Base-by-base conservation (phyloP, 1,139 yeast genomes). In the Sugiyamaella pinicola region DNA sequence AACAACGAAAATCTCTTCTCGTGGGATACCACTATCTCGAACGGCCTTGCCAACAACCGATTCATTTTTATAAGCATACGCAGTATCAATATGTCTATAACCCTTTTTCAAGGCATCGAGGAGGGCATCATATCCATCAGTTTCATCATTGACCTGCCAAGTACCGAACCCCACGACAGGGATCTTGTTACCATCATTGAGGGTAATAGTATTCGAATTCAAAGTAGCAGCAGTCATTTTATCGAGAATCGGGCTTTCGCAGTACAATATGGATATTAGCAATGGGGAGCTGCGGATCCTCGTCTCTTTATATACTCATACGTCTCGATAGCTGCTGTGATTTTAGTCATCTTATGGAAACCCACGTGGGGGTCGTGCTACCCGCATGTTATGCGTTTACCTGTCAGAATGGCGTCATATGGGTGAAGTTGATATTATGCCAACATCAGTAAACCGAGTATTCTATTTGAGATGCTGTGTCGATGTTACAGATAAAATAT, bases 51-150 rank as follows among this genome's bases (percentile, higher is more conserved):
- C 83, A 13, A 84, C 75, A 63, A 83, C 89, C 4, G 75, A 78
- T 62, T 83, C 84, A 13, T 87, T 85, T 52, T 80, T 77, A 68
- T 85, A 85, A 42, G 74, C 69, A 62, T 82, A 84, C 9, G 89
- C 89, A 26, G 82, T 78, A 64, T 84, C 89, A 49, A 84, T 70
- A 63, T 83, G 86, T 51, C 80, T 73, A 54, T 73, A 75, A 1
- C 68, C 68, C 29, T 55, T 58, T 83, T 86, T 44, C 58, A 87
- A 70, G 0, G 95, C 95, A 61, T 57, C 6, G 67, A 52, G 15
- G 4, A 47, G 37, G 29, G 51, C 28, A 31, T 47, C 49, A 15
- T 52, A 52, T 9, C 54, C 54, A 5, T 46, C 47, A 24, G 58
- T 61, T 19, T 63, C 64, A 44, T 58, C 58, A 46, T 77, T 72